A percentile compares a stretch with the other conserved stretches of the same genome.
Evolutionary conservation across 768 basidiomycete species (phyloP).

Genomic region (Pholiota microspora): DNA sequence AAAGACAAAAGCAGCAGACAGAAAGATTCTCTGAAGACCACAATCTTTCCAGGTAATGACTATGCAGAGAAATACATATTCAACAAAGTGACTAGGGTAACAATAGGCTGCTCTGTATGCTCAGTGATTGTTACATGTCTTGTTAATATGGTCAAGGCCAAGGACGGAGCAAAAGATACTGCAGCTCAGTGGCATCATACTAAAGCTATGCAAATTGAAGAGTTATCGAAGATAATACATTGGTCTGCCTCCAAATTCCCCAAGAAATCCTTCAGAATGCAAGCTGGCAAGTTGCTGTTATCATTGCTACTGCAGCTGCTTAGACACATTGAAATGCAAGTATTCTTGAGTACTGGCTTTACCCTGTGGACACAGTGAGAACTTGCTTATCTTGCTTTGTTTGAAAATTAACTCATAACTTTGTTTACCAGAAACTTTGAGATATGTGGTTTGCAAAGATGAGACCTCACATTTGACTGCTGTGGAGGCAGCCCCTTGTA

Average conservation of each 20-base stretch:
- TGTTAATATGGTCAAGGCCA: not conserved
- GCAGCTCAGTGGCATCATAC: not conserved
- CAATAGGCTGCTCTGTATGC: not conserved
- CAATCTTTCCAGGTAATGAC: not conserved
- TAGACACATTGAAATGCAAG: not conserved
- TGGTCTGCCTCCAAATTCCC: not conserved
- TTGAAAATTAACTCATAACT: not conserved
- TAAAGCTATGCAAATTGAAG: not conserved
- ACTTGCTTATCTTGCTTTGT: no score
- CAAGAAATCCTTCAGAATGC: not conserved
- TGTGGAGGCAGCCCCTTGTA: not conserved
- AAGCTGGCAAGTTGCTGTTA: not conserved
- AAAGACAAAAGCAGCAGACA: no score
- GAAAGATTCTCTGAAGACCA: no score
- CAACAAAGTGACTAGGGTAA: not conserved
- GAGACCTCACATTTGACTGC: not conserved
- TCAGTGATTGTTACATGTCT: not conserved
- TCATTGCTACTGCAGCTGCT: not conserved
- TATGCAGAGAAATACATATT: not conserved
- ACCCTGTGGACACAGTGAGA: not conserved
- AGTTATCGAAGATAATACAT: not conserved
- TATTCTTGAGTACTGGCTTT: not conserved
- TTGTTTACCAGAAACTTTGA: not conserved
- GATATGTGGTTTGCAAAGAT: not conserved
- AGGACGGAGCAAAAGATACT: not conserved